Base-by-base conservation (phyloP, 768 basidiomycete genomes). In the Serendipita vermifera region DNA sequence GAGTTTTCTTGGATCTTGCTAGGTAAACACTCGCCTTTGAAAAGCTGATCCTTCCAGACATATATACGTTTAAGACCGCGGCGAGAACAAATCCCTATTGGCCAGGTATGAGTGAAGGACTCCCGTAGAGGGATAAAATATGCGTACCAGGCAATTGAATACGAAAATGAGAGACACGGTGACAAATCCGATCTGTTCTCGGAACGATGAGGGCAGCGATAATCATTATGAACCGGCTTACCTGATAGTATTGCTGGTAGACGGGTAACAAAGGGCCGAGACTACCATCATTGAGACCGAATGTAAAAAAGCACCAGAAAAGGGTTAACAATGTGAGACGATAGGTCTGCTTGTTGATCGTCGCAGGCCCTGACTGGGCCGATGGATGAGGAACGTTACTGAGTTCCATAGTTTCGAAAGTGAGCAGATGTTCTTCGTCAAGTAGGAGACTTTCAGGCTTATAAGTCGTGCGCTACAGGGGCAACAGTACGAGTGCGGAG, bases 141-240 rank as follows among this genome's bases (percentile, higher is more conserved):
- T 4, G 68, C 71, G 22, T 40, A 71, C 74, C 7, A 64, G 54
- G 55, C 70, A 73, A n/a, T 69, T 65, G 56, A 69, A 67, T 6
- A 75, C 71, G 58, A 73, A 76, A 5, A 75, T 64, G 14, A 76
- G 56, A 24, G 75, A 75, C 2, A 75, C 73, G 26, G 67, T 61
- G 1, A 65, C 62, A 59, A 70, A 75, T 20, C 68, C 66, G 40
- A 74, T 62, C 73, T 72, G 54, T 1, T 27, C 32, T n/a, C 29
- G 9, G 9, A 9, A n/a, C n/a, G n/a, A n/a, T 51, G n/a, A 51
- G 46, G 15, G 27, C 11, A n/a, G 41, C 24, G 41, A 22, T 11
- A 15, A 26, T 5, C 32, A 7, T 22, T 24, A 15, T 26, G 13
- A 26, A 22, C 32, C 2, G 29, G 24, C 46, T n/a, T 9, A 31